phyloP scores from a whole-genome alignment of 1,139 yeast species.

The Debaryomyces robertsiae region DNA sequence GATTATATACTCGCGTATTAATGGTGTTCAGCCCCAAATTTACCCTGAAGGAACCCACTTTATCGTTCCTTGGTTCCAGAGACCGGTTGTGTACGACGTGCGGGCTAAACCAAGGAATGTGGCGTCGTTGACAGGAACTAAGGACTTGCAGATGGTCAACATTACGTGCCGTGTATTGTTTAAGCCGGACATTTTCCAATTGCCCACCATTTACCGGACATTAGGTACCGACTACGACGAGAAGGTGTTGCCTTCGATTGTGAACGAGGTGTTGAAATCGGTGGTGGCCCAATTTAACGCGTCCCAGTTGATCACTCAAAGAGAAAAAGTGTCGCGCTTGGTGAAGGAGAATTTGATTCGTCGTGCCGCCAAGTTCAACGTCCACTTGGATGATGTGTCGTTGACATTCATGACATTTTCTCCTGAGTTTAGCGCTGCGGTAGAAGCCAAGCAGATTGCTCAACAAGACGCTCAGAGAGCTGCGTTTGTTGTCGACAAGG shows the following conservation, averaged over 20 bases:
- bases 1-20: slow-evolving; percentile 82
- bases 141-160: slow-evolving; percentile 98
- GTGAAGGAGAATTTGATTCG: slow-evolving; percentile 89
- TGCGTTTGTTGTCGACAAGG: slow-evolving; percentile 94
- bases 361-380: slow-evolving; percentile 89
- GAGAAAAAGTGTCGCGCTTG: slow-evolving; percentile 91
- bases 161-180: slow-evolving; percentile 96
- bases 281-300: slow-evolving; percentile 99
- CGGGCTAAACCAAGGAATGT: slow-evolving; percentile 97
- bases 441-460: slow-evolving; percentile 98
- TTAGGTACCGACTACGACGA: slow-evolving; percentile 95
- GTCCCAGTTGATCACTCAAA: slow-evolving; percentile 94
- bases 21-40: slow-evolving; percentile 84
- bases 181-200: slow-evolving; percentile 76
- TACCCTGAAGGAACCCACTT: slow-evolving; percentile 95
- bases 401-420: slow-evolving; percentile 95
- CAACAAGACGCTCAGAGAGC: slow-evolving; percentile 99
- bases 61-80: slow-evolving; percentile 92
- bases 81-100: slow-evolving; percentile 90
- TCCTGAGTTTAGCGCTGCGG: slow-evolving; percentile 97
- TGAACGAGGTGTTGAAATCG: slow-evolving; percentile 92
- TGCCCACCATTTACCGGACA: slow-evolving; percentile 87
- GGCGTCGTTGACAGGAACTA: slow-evolving; percentile 97
- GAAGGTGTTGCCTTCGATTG: slow-evolving; percentile 93
- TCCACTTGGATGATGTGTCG: slow-evolving; percentile 91